Conservation (phyloP, 192 early-diverging fungal genomes). For the Pecoramyces ruminantium region DNA sequence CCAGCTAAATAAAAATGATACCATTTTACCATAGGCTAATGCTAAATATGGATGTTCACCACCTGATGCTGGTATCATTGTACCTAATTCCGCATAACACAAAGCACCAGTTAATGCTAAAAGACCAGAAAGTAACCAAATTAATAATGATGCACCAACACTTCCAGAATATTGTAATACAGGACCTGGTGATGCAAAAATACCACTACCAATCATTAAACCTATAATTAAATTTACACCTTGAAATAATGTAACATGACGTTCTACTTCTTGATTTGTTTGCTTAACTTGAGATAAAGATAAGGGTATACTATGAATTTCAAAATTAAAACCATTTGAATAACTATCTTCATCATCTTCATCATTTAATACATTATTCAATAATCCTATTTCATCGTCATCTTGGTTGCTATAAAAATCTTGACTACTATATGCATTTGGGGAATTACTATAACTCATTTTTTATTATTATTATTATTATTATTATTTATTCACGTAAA, state of each 20-base stretch:
- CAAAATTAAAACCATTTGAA: background rate
- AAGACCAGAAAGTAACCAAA: conserved; percentile 57
- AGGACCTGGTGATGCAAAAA: conserved; percentile 64
- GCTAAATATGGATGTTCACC: conserved; percentile 77
- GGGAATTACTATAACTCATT: too few species aligned
- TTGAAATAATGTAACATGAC: conserved; percentile 4
- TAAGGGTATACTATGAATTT: background rate
- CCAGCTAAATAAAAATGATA: conserved; percentile 59
- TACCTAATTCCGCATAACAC: conserved; percentile 80
- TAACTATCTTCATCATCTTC: background rate
- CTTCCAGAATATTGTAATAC: conserved; percentile 43
- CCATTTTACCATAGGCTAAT: conserved; percentile 50
- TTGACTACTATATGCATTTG: background rate
- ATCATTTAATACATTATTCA: background rate
- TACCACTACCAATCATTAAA: conserved; percentile 61
- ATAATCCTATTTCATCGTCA: background rate
- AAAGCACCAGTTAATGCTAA: conserved; percentile 65
- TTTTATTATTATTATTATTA: too few species aligned
- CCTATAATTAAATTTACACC: conserved; percentile 54
- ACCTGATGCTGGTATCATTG: conserved; percentile 68
- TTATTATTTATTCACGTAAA: too few species aligned
- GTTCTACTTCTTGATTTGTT: background rate
- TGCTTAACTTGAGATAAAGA: background rate
- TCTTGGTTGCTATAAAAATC: background rate
- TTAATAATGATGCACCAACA: conserved; percentile 46